Evolutionary conservation across 768 basidiomycete species (phyloP), one percentile per base, ranked within the genome.

Genomic region (Gautieria morchelliformis): DNA sequence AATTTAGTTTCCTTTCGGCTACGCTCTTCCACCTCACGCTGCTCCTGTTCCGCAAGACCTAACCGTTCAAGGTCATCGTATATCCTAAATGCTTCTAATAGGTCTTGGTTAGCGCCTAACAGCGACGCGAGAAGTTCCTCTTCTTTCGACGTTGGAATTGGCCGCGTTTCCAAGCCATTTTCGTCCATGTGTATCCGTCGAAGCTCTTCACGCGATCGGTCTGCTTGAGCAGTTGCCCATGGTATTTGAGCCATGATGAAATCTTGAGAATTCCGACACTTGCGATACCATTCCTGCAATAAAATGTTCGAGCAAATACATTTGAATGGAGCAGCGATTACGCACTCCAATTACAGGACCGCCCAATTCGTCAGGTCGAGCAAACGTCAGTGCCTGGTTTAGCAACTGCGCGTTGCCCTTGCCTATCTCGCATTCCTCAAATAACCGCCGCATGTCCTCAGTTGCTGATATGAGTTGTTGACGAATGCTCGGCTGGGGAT

Each of bases 141-240:
- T 68, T 93, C 90, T 56, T 81, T 78, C 11, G 62, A 41, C 6
- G 50, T 46, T n/a, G 53, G 35, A 40, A 47, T 45, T 47, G 39
- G n/a, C 61, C 61, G 30, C 67, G 71, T 22, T 45, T 53, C 11
- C 52, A 63, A 60, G 45, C 74, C 71, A 58, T 71, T 66, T 53
- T 63, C 63, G 59, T 68, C 63, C 56, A 63, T 62, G 62, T 56
- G n/a, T 17, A 44, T 19, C n/a, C 58, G 52, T 32, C 59, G 53
- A 59, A 63, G 52, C 59, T 66, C 56, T 61, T 65, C 63, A 35
- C 87, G 76, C 8, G 87, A 86, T 47, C 81, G 81, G 62, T 87
- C 85, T 1, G 92, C 92, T 14, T 84, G 80, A 1, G 90, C 84
- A 20, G 83, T 79, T 4, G 93, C 93, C 93, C 93, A 95, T 7